Evolutionary conservation across 345 rosid species (phyloP).

Genomic region (Ailanthus altissimus): DNA sequence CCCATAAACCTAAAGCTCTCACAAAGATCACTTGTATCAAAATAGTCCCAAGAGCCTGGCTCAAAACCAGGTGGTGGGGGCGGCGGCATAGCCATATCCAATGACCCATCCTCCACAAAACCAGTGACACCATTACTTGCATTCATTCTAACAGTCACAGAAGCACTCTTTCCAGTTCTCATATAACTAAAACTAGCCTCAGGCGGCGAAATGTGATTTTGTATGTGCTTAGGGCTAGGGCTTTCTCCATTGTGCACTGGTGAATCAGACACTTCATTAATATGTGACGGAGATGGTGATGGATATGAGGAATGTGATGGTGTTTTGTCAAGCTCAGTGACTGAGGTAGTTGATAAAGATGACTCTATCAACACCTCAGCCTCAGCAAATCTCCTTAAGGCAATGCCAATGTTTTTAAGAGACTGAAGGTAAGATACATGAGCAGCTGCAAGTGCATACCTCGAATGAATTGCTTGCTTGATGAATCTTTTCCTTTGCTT

Average conservation of each 20-base stretch:
- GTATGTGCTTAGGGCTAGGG: conserved; percentile 21
- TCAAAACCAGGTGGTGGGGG: conserved; percentile 62
- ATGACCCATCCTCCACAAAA: conserved; percentile 46
- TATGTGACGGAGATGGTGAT: conserved; percentile 64
- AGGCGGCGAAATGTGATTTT: conserved; percentile 34
- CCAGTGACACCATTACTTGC: conserved; percentile 35
- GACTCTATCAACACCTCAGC: conserved; percentile 62
- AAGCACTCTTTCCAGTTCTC: conserved; percentile 40
- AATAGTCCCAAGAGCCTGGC: conserved; percentile 75
- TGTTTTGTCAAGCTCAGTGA: conserved; percentile 74
- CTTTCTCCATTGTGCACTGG: conserved; percentile 50
- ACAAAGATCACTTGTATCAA: conserved; percentile 60
- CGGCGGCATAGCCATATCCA: conserved; percentile 44
- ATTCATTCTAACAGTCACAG: conserved; percentile 58
- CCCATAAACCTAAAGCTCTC: conserved; percentile 66
- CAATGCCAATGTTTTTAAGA: conserved; percentile 68
- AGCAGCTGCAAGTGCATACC: conserved; percentile 84
- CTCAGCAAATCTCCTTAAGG: conserved; percentile 78
- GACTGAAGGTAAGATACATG: conserved; percentile 86
- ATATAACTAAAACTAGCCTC: conserved; percentile 50
- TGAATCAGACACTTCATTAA: conserved; percentile 57
- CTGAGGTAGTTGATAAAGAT: conserved; percentile 67
- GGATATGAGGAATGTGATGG: conserved; percentile 78
- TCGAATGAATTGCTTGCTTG: conserved; percentile 73
- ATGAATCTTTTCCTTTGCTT: conserved; percentile 72